Base-by-base conservation (phyloP, 2,329 filamentous ascomycete genomes). In the Acephala macrosclerotiorum region DNA sequence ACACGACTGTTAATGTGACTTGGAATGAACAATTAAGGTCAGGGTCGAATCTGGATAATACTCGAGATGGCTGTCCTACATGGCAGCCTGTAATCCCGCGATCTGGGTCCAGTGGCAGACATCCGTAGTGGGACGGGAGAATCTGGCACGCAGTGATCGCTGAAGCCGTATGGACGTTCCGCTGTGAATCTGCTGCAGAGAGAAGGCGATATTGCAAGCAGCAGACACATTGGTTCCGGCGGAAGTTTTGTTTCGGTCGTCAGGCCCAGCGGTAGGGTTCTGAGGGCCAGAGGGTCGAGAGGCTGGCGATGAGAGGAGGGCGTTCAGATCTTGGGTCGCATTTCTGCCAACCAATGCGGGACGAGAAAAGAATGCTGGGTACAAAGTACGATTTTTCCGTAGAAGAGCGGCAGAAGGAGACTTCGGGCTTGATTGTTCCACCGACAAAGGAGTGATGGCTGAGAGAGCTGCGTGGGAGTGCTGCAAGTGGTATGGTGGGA, bases 391-490 rank as follows among this genome's bases (percentile, higher is more conserved):
- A 61, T 66, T 64, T 64, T 66, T 66, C 63, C 66, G 63, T 66
- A 47, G 47, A 56, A 25, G 56, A 42, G 38, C 35, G 4, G 36
- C 29, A 11, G 49, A 35, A n/a, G 22, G 40, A 57, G 47, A 63
- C 20, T 9, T 70, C 68, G 70, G 70, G 58, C 36, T 33, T 38
- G 66, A 71, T 71, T 72, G 63, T 72, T 72, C 70, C 68, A 71
- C 59, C 66, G 64, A 67, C 61, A 26, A 60, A 58, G 35, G 20
- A 14, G 56, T 18, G 25, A 16, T 58, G 7, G 36, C 22, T 35
- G 11, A 38, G 22, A 45, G 18, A 25, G 40, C 22, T 51, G 36
- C 18, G 26, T 11, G 33, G 18, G 38, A 20, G 49, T 20, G 35
- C 9, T 3, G 18, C 51, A 11, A 1, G 29, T 18, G 25, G n/a